A percentile compares a stretch with the other conserved stretches of the same genome.
Evolutionary conservation across 2,329 filamentous ascomycete genomes (phyloP).

Genomic region (Colletotrichum lupini): DNA sequence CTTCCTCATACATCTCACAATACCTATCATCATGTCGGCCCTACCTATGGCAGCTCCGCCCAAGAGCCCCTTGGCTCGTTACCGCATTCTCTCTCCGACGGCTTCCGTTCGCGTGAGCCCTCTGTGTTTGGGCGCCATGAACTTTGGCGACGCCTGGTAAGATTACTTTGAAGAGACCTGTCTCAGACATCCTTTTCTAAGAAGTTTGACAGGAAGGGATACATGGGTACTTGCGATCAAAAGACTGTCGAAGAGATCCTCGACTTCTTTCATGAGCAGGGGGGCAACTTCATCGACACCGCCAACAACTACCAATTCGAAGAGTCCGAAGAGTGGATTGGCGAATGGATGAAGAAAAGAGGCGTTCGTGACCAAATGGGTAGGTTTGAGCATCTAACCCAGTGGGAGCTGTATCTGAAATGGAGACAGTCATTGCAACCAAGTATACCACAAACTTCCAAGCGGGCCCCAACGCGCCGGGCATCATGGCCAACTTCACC

Average conservation of each 20-base stretch:
- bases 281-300: constrained; percentile 81
- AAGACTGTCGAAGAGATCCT: constrained; percentile 71
- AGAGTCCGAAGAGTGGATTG: constrained; percentile 74
- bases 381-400: constrained; percentile 42
- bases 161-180: neutral
- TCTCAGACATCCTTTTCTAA: neutral
- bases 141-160: constrained; percentile 68
- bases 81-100: constrained; percentile 73
- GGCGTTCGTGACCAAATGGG: constrained; percentile 74
- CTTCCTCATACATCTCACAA: neutral
- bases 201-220: constrained; percentile 53
- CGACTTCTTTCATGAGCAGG: constrained; percentile 71
- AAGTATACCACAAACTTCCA: constrained; percentile 73
- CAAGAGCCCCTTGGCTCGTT: constrained; percentile 70
- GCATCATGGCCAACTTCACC: constrained; percentile 62
- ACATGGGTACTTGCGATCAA: constrained; percentile 75
- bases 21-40: constrained; percentile 40
- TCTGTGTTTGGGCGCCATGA: constrained; percentile 73
- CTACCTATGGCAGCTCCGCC: constrained; percentile 58
- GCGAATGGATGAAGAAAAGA: constrained; percentile 76
- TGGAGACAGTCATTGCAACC: constrained; percentile 70
- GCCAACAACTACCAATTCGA: constrained; percentile 74
- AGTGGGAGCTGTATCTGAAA: neutral
- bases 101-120: constrained; percentile 76
- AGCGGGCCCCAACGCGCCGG: constrained; percentile 50